Evolutionary conservation across 2,329 filamentous ascomycete species (phyloP).

Genomic region (Niveomyces coronatus): DNA sequence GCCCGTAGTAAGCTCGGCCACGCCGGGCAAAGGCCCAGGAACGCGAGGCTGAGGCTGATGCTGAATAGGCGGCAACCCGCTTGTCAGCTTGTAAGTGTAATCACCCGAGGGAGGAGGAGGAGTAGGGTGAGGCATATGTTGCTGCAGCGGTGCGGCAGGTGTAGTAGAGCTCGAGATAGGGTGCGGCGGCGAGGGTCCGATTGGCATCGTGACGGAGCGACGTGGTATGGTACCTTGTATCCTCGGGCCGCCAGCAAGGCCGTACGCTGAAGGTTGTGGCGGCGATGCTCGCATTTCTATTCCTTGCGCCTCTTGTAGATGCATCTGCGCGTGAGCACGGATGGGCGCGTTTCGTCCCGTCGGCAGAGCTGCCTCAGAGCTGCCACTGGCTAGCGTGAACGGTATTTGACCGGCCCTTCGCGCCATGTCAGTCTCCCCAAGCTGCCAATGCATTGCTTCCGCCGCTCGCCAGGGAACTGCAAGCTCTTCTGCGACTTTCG

Average conservation of each 20-base stretch:
- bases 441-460: conserved; percentile 97
- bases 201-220: conserved; percentile 4
- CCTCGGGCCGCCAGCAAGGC: conserved; percentile 19
- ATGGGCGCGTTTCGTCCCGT: conserved; percentile 30
- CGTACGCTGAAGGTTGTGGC: conserved; percentile 31
- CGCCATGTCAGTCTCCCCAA: conserved; percentile 91
- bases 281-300: conserved; percentile 33
- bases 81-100: conserved; percentile 21
- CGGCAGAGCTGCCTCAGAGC: conserved; percentile 31
- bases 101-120: conserved; percentile 25
- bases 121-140: conserved; percentile 18
- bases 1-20: conserved; percentile 54
- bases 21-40: conserved; percentile 44
- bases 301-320: conserved; percentile 35
- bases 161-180: conserved; percentile 6
- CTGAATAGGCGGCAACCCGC: conserved; percentile 44
- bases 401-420: conserved; percentile 80
- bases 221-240: conserved; percentile 2
- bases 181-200: conserved; percentile 5
- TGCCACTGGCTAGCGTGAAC: conserved; percentile 58
- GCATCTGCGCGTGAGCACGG: conserved; percentile 31
- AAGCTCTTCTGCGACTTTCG: conserved; percentile 91
- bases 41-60: conserved; percentile 27
- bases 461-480: conserved; percentile 88
- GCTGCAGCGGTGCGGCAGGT: conserved; percentile 15